Conservation (phyloP, 2,329 filamentous ascomycete genomes). For the Aureobasidium melanogenum region DNA sequence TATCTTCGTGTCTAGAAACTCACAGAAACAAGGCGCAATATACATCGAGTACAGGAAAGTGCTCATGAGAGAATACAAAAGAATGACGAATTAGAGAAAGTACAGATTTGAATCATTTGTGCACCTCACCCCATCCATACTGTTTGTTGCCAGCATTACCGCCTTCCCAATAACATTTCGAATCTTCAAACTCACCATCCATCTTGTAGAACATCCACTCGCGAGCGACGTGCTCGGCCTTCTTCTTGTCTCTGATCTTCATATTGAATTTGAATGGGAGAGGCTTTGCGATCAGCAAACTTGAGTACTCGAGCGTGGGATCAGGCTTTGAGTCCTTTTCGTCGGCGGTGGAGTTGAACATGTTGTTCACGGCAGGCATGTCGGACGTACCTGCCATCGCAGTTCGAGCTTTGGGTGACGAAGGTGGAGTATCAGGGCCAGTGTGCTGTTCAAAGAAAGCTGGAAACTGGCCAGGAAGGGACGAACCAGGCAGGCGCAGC, state of each 20-base stretch:
- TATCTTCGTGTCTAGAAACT: too few relatives aligned
- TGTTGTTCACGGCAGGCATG: conserved; percentile 1
- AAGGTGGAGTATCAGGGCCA: conserved; percentile 5
- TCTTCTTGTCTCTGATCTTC: conserved; percentile 24
- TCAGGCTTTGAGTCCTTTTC: conserved; percentile 19
- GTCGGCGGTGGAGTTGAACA: conserved; percentile 11
- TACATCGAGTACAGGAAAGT: background rate
- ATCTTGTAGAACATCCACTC: conserved; percentile 29
- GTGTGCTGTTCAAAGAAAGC: conserved; percentile 10
- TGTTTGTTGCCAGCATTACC: conserved; percentile 20
- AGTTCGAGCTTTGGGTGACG: background rate
- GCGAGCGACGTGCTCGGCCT: conserved; percentile 25
- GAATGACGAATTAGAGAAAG: background rate
- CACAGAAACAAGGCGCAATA: background rate
- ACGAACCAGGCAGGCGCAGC: background rate
- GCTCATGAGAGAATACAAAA: background rate
- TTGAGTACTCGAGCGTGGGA: conserved; percentile 36
- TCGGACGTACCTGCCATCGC: conserved; percentile 9
- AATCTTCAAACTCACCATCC: conserved; percentile 30
- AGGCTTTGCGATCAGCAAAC: conserved; percentile 38
- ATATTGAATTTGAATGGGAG: conserved; percentile 36
- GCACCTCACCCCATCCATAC: conserved; percentile 18
- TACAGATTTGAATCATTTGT: background rate
- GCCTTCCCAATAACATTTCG: conserved; percentile 30
- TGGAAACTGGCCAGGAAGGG: conserved; percentile 2